These are phyloP conservation scores for Suillus brevipes DNA, from an alignment of 768 basidiomycete species.

Conservation along the genomic window DNA sequence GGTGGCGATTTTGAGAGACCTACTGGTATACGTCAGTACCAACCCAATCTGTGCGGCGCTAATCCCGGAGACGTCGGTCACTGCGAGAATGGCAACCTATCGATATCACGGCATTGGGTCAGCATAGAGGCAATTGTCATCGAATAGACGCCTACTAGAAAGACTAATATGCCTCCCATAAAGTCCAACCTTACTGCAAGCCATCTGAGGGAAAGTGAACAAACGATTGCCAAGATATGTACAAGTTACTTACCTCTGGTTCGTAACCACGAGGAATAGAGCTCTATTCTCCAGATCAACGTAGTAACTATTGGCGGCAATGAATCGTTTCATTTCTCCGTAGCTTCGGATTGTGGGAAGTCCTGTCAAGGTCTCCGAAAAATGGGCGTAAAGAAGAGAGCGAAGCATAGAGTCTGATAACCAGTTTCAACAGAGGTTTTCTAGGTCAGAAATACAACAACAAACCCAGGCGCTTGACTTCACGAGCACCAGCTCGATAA, in stretches of 20 bases:
- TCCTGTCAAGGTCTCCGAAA: slow-evolving; percentile 75
- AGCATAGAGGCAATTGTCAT: background rate
- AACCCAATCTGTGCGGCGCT: slow-evolving; percentile 71
- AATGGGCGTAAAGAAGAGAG: slow-evolving; percentile 73
- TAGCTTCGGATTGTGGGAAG: slow-evolving; percentile 74
- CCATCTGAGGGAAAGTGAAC: slow-evolving; percentile 45
- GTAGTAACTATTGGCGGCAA: slow-evolving; percentile 60
- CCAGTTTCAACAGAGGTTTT: background rate
- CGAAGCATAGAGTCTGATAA: slow-evolving; percentile 65
- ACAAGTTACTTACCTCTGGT: slow-evolving; percentile 49
- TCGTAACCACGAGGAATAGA: slow-evolving; percentile 61
- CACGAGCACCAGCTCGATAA: slow-evolving; percentile 70
- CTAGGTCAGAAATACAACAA: background rate
- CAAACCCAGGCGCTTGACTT: slow-evolving; percentile 59
- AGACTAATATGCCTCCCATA: slow-evolving; percentile 59
- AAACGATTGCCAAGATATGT: background rate
- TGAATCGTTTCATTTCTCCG: slow-evolving; percentile 60
- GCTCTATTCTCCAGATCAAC: slow-evolving; percentile 78
- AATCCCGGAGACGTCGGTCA: slow-evolving; percentile 53
- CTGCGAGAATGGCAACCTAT: slow-evolving; percentile 67
- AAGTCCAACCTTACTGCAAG: slow-evolving; percentile 71
- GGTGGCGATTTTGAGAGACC: slow-evolving; percentile 9
- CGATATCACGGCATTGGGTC: background rate
- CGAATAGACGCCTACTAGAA: slow-evolving; percentile 42
- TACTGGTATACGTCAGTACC: slow-evolving; percentile 66